Base-by-base conservation (phyloP, 2,329 filamentous ascomycete species). In the Penicillium sp. region DNA sequence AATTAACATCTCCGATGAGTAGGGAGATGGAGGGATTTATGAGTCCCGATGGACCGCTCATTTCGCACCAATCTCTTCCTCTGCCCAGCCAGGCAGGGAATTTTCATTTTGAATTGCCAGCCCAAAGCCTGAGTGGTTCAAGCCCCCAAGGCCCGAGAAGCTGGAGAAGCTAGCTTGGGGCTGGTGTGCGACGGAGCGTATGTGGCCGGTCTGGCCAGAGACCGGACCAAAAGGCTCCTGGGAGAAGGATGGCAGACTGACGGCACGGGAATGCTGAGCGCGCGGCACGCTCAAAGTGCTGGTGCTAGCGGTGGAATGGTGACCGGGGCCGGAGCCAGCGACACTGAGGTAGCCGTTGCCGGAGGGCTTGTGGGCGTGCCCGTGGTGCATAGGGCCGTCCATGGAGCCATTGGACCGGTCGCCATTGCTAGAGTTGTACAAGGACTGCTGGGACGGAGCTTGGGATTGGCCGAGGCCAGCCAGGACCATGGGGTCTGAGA, bases 201-300 rank as follows among this genome's bases (percentile, higher is more conserved):
- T 62, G 58, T 77, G 74, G 37, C 73, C 64, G 4, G 68, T 60
- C 52, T 78, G 72, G 38, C 67, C 68, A 7, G 74, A 72, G 48
- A 74, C 71, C 25, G 79, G 78, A 11, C 79, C 80, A 67, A 85
- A 84, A 12, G 82, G 79, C 47, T 85, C 84, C 64, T 88, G 84
- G 2, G 84, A 85, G 73, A 88, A 88, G 5, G 85, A 86, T 0
- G 95, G 95, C 71, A 99, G 81, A 74, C 92, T 96, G 60, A 97
- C 92, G 37, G 95, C 92, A 39, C 95, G 89, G 71, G 87, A 94
- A 72, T 90, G 87, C 64, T 84, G 83, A 45, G 83, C 82, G 58
- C 84, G 82, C 47, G 81, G 81, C 57, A 80, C 78, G 56, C 78
- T 84, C 55, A 86, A 73, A 65, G 74, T 79, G 61, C 76, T 78